These are phyloP conservation scores for Fonsecaea multimorphosa DNA, from an alignment of 2,329 filamentous ascomycete genomes.

Conservation along the genomic window DNA sequence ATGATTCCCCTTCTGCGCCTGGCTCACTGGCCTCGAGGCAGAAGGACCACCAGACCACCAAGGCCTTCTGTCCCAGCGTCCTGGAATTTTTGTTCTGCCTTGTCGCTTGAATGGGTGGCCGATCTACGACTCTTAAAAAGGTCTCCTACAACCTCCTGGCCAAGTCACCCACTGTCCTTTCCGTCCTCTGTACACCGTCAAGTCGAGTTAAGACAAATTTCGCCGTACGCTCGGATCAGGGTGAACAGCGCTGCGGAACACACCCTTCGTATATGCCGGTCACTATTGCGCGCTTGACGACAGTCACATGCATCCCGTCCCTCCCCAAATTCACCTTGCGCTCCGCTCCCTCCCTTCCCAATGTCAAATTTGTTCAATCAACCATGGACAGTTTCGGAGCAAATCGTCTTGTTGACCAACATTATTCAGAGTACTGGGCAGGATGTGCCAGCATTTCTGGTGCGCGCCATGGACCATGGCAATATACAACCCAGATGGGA, in stretches of 20 bases:
- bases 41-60: slow-evolving; percentile 24
- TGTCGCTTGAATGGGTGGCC: slow-evolving; percentile 24
- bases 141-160: slow-evolving; percentile 15
- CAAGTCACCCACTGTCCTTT: slow-evolving; percentile 22
- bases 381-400: slow-evolving; percentile 35
- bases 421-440: slow-evolving; percentile 35
- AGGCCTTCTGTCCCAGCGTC: slow-evolving; percentile 14
- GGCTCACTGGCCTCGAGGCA: slow-evolving; percentile 25
- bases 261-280: slow-evolving; percentile 28
- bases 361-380: slow-evolving; percentile 37
- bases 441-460: slow-evolving; percentile 36
- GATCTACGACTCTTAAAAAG: slow-evolving; percentile 25
- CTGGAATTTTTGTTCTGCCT: slow-evolving; percentile 33
- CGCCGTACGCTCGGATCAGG: slow-evolving; percentile 4
- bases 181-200: slow-evolving; percentile 16
- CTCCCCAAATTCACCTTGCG: slow-evolving; percentile 24
- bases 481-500: slow-evolving; percentile 36
- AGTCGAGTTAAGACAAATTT: neutral
- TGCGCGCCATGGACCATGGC: slow-evolving; percentile 32
- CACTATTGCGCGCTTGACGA: slow-evolving; percentile 28
- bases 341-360: slow-evolving; percentile 25
- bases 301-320: slow-evolving; percentile 35
- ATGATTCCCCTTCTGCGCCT: slow-evolving; percentile 31
- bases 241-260: slow-evolving; percentile 22
- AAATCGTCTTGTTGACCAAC: slow-evolving; percentile 39